A percentile compares a stretch with the other conserved stretches of the same genome.
phyloP scores from a whole-genome alignment of 495 filamentous ascomycete species.

The Tetracladium setigerum region DNA sequence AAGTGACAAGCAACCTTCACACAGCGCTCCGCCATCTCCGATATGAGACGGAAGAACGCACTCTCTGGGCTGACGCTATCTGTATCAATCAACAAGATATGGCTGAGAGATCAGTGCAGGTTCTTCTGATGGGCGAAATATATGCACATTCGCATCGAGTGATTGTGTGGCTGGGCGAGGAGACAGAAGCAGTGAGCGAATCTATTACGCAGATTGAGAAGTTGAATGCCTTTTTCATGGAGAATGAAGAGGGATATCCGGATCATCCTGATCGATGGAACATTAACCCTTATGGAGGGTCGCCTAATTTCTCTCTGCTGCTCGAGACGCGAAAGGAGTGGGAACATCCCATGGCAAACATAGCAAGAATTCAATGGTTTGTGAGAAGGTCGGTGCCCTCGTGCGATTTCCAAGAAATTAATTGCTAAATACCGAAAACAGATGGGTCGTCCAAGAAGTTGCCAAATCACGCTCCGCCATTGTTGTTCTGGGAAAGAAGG shows the following conservation, averaged over 20 bases:
- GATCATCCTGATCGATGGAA: too few species aligned
- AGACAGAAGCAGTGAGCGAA: conserved; percentile 1
- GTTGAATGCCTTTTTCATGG: too few species aligned
- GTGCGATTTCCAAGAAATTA: too few species aligned
- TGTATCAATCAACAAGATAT: conserved; percentile 13
- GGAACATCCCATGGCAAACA: too few species aligned
- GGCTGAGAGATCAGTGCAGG: conserved; percentile 4
- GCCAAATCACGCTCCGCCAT: conserved; percentile 3
- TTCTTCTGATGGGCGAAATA: conserved; percentile 2
- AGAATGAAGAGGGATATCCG: too few species aligned
- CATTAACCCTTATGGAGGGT: too few species aligned
- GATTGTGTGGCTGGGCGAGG: conserved; percentile 3
- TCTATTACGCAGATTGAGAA: not conserved
- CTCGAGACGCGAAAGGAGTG: too few species aligned
- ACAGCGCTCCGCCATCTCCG: conserved; percentile 14
- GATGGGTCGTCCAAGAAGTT: conserved; percentile 25
- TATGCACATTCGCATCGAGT: not conserved
- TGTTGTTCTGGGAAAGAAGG: not conserved
- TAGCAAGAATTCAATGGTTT: too few species aligned
- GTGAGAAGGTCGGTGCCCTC: too few species aligned
- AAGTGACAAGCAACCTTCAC: conserved; percentile 1
- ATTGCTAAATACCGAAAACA: not conserved
- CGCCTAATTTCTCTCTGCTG: too few species aligned
- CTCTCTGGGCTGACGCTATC: conserved; percentile 10
- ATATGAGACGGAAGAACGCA: conserved; percentile 4